These are phyloP conservation scores for Botryotinia globosa DNA, from an alignment of 2,329 filamentous ascomycete species.

Conservation along the genomic window DNA sequence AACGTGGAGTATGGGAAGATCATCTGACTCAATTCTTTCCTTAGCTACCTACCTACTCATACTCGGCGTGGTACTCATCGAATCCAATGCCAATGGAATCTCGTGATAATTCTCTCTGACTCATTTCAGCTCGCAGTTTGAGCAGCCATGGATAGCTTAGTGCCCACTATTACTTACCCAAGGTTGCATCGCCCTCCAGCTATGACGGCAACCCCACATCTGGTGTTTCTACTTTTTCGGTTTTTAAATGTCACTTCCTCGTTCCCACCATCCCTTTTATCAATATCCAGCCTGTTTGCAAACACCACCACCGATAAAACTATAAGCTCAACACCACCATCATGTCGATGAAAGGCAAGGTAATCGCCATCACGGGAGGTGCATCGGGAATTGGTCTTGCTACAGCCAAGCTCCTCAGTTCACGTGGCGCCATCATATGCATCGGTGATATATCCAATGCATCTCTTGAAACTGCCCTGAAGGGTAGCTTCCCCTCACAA, in stretches of 20 bases:
- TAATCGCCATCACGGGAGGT: constrained; percentile 75
- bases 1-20: neutral
- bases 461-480: constrained; percentile 33
- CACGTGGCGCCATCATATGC: constrained; percentile 32
- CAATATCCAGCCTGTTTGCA: neutral
- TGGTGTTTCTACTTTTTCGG: neutral
- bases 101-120: neutral
- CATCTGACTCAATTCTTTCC: neutral
- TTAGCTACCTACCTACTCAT: neutral
- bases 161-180: neutral
- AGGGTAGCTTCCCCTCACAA: neutral
- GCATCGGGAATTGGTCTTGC: constrained; percentile 75
- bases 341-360: constrained; percentile 44
- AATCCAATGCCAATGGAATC: neutral
- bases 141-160: neutral
- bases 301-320: neutral
- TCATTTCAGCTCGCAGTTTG: neutral
- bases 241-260: neutral
- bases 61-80: neutral
- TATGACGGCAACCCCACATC: neutral
- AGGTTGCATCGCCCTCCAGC: neutral
- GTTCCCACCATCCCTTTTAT: neutral
- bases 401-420: constrained; percentile 53
- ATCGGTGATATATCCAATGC: constrained; percentile 28
- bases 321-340: constrained; percentile 20